Percentiles rank a stretch among this genome's conserved stretches.
Evolutionary conservation across 75 land plant species (phyloP).

Genomic region (Azolla pinnata): DNA sequence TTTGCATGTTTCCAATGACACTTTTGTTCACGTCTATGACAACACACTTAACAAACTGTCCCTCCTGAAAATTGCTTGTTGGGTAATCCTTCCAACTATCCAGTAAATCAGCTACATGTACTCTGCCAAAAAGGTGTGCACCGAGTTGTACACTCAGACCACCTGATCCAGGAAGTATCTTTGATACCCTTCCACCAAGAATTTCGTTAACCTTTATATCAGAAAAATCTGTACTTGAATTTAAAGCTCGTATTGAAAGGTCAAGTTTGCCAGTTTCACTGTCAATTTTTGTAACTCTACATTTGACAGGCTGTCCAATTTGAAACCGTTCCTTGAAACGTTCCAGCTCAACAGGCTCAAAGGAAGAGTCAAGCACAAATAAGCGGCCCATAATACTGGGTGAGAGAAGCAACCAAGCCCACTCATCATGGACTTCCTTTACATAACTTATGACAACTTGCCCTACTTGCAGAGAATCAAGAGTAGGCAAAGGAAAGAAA

Average conservation of each 20-base stretch:
- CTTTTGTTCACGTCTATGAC: constrained; percentile 44
- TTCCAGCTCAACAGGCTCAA: constrained; percentile 55
- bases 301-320: constrained; percentile 49
- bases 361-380: constrained; percentile 65
- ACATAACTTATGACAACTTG: constrained; percentile 58
- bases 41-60: constrained; percentile 76
- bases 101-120: constrained; percentile 62
- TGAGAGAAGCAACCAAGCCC: constrained; percentile 61
- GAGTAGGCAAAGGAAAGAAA: too few species aligned
- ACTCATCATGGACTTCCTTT: constrained; percentile 55
- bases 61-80: constrained; percentile 42
- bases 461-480: constrained; percentile 25
- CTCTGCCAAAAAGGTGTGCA: constrained; percentile 63
- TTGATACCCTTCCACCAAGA: constrained; percentile 59
- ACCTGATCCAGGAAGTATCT: constrained; percentile 62
- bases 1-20: constrained; percentile 30
- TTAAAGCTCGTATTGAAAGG: constrained; percentile 13
- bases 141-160: constrained; percentile 74
- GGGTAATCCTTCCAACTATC: constrained; percentile 59
- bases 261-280: constrained; percentile 44
- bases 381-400: constrained; percentile 55
- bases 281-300: constrained; percentile 42
- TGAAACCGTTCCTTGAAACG: constrained; percentile 45
- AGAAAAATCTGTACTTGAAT: constrained; percentile 7
- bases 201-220: constrained; percentile 48